Base-by-base conservation (phyloP, 2,329 filamentous ascomycete genomes). In the Aspergillaceae sp. region DNA sequence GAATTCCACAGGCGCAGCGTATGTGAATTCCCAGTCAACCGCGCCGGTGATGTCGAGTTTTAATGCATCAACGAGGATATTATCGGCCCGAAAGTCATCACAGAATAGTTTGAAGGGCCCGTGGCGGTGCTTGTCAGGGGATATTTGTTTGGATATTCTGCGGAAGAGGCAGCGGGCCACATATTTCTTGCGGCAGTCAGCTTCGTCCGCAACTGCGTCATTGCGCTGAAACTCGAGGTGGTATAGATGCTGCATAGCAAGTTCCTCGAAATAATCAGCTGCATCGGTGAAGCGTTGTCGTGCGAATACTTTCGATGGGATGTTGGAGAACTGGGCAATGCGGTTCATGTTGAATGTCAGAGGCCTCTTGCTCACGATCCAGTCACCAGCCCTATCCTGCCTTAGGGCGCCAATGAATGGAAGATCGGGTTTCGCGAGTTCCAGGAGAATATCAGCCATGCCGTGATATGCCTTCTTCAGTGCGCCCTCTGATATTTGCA, bases 271-370 rank as follows among this genome's bases (percentile, higher is more conserved):
- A 46, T 64, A 61, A 33, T 56, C 51, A 5, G 51, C 50, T 4
- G 58, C 56, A 38, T 52, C 56, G 42, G 35, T 48, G 40, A 60
- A 61, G 8, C 47, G 44, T 6, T 45, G 41, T 29, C 43, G 40
- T 4, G 37, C 40, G 44, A 62, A 56, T 11, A 51, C 38, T 37
- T 28, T 29, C 19, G 35, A 47, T 10, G 54, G 51, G 29, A 56
- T 50, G 40, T 52, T 53, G 8, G 52, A 54, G 45, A 59, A 56
- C 45, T 57, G 58, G 30, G 49, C 51, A 43, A 58, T 51, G 11
- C 48, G 44, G 48, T 62, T 64, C 56, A 62, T 59, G 36, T 59
- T 57, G 32, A 54, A 53, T 35, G 58, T 58, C 9, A 60, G 26
- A 5, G 55, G 57, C 8, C 53, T 41, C n/a, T 54, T 51, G 27